phyloP scores from a whole-genome alignment of 441 rosid species.

The Pelargonium citronellum region DNA sequence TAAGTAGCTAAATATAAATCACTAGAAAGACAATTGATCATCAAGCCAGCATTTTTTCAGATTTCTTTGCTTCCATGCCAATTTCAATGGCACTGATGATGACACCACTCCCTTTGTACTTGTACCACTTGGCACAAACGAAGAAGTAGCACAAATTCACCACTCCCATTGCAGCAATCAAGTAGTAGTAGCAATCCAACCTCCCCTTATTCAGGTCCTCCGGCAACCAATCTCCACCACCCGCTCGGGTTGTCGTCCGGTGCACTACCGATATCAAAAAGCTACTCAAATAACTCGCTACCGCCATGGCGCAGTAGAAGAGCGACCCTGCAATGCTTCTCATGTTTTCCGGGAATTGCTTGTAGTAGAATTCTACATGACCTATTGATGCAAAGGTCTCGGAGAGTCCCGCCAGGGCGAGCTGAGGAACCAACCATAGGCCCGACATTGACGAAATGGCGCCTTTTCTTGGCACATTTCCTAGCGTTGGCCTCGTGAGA shows the following conservation, averaged over 20 bases:
- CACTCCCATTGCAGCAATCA: conserved; percentile 46
- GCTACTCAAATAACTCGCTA: conserved; percentile 53
- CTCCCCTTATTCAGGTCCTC: conserved; percentile 77
- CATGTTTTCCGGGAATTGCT: conserved; percentile 84
- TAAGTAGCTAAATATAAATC: no score
- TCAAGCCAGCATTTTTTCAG: conserved; percentile 21
- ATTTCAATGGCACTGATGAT: conserved; percentile 21
- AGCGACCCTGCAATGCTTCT: conserved; percentile 72
- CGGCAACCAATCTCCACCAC: conserved; percentile 58
- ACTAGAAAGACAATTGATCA: background rate
- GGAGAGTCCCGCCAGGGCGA: conserved; percentile 51
- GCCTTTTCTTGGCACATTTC: conserved; percentile 55
- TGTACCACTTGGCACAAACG: conserved; percentile 53
- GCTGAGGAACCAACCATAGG: conserved; percentile 65
- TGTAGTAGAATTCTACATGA: conserved; percentile 64
- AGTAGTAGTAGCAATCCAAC: conserved; percentile 53
- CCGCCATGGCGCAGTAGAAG: conserved; percentile 50
- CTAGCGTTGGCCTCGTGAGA: conserved; percentile 52
- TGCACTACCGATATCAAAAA: conserved; percentile 57
- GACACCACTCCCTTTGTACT: conserved; percentile 35
- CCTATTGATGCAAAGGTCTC: conserved; percentile 58
- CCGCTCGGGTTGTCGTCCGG: conserved; percentile 34
- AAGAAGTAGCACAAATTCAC: conserved; percentile 57
- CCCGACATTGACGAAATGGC: conserved; percentile 71
- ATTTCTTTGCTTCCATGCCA: conserved; percentile 24